phyloP scores from a whole-genome alignment of 768 basidiomycete species.

The Trichaptum fuscoviolaceum region DNA sequence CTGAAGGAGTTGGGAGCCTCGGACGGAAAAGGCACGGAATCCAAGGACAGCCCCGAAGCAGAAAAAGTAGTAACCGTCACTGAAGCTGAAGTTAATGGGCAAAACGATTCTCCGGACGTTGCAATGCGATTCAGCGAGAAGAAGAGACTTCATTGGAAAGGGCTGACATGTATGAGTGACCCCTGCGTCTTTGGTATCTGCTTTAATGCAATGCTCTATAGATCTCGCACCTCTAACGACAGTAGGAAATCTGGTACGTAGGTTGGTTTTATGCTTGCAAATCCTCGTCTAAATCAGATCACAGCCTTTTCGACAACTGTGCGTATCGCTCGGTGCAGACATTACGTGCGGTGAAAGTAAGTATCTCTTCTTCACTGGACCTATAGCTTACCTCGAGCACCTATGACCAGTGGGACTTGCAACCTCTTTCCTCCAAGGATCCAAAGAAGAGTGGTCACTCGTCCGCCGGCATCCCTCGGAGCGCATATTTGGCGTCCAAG shows the following conservation, averaged over 20 bases:
- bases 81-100: constrained; percentile 20
- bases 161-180: constrained; percentile 69
- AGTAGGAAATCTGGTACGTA: constrained; percentile 83
- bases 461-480: constrained; percentile 87
- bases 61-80: constrained; percentile 17
- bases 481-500: constrained; percentile 81
- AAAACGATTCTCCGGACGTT: constrained; percentile 62
- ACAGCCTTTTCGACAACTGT: constrained; percentile 90
- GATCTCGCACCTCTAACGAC: constrained; percentile 85
- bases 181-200: constrained; percentile 28
- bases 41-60: constrained; percentile 7
- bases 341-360: constrained; percentile 93
- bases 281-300: constrained; percentile 1
- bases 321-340: constrained; percentile 81
- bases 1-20: constrained; percentile 42
- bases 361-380: constrained; percentile 13
- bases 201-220: constrained; percentile 15
- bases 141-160: constrained; percentile 78
- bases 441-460: constrained; percentile 93
- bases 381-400: not conserved
- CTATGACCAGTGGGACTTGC: constrained; percentile 79
- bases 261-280: constrained; percentile 3
- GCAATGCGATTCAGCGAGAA: constrained; percentile 75
- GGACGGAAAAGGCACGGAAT: constrained; percentile 11
- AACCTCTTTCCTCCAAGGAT: constrained; percentile 80